Percentiles rank a stretch among this genome's conserved stretches.
phyloP scores from a whole-genome alignment of 345 rosid species.

The Lepidium sativum region DNA sequence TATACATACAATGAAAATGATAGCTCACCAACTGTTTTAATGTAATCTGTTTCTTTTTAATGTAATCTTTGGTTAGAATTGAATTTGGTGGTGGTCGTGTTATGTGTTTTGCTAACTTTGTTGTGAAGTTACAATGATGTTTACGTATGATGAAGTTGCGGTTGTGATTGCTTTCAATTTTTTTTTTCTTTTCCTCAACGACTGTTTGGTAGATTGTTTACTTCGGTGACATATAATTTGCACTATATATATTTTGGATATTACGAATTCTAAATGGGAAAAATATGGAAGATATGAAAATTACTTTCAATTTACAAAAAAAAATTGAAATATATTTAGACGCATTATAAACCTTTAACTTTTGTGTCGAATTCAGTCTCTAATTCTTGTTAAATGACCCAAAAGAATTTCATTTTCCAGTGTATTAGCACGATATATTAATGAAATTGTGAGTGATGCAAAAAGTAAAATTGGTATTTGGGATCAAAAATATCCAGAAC shows the following conservation, averaged over 20 bases:
- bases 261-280: no score
- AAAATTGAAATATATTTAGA: no score
- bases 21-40: conserved; percentile 24
- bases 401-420: no score
- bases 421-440: no score
- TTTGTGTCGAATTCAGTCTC: no score
- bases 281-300: no score
- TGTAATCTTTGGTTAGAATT: conserved; percentile 20
- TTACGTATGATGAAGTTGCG: conserved; percentile 21
- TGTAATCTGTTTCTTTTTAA: background rate
- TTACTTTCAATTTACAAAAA: no score
- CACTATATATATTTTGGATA: background rate
- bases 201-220: conserved; percentile 23
- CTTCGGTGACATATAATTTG: conserved; percentile 12
- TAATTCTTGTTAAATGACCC: no score
- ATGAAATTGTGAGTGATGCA: no score
- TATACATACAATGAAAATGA: background rate
- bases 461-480: no score
- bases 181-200: conserved; percentile 9
- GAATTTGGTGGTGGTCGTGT: conserved; percentile 23
- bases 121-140: conserved; percentile 33
- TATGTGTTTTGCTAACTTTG: conserved; percentile 16
- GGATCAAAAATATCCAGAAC: no score
- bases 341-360: no score
- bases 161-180: conserved; percentile 13